Conservation (phyloP, 495 filamentous ascomycete genomes). For the Daldinia bambusicola region DNA sequence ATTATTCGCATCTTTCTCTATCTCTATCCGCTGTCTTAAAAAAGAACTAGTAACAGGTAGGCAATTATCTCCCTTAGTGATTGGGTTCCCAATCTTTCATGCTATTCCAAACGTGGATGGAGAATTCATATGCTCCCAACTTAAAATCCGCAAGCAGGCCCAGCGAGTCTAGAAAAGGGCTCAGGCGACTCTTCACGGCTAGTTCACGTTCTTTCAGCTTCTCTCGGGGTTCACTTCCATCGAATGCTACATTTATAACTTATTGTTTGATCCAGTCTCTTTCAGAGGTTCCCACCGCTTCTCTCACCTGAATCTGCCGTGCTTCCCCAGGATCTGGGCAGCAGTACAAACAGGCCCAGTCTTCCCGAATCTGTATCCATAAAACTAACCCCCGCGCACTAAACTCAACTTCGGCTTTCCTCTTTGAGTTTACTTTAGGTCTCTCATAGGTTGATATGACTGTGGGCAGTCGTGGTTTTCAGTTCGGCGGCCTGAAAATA, state of each 20-base stretch:
- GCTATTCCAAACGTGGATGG: conserved; percentile 15
- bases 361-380: conserved; percentile 21
- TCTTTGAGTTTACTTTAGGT: conserved; percentile 16
- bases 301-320: conserved; percentile 15
- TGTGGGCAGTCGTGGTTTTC: conserved; percentile 7
- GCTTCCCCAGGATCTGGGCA: conserved; percentile 27
- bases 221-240: conserved; percentile 17
- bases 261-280: conserved; percentile 14
- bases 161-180: conserved; percentile 31
- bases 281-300: conserved; percentile 15
- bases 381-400: conserved; percentile 34
- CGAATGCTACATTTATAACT: conserved; percentile 22
- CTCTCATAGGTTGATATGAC: conserved; percentile 3
- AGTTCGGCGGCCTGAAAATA: not conserved
- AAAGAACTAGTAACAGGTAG: conserved; percentile 13
- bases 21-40: conserved; percentile 8
- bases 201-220: conserved; percentile 3
- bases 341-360: conserved; percentile 30
- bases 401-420: conserved; percentile 35
- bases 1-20: not conserved
- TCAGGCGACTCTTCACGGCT: conserved; percentile 20
- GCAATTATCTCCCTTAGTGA: conserved; percentile 12
- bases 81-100: conserved; percentile 29
- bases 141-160: conserved; percentile 23
- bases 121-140: conserved; percentile 24